phyloP scores from a whole-genome alignment of 257 asterid species.

The Coffea canephora region DNA sequence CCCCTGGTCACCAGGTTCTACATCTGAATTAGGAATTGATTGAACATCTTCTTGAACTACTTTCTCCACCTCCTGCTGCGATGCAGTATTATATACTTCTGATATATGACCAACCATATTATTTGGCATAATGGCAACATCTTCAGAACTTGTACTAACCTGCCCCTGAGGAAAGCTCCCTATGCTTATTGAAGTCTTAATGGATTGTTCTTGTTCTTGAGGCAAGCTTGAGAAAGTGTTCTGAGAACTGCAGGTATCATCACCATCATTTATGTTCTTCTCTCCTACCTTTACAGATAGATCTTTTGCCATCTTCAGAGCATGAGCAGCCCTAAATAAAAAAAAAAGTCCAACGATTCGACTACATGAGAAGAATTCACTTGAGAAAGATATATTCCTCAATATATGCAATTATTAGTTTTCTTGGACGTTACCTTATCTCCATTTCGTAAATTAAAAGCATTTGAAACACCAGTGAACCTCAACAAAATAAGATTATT shows the following conservation, averaged over 20 bases:
- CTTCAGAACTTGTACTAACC: constrained; percentile 88
- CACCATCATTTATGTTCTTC: constrained; percentile 64
- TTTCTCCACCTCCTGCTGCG: constrained; percentile 40
- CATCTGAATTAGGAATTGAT: constrained; percentile 42
- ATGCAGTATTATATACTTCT: constrained; percentile 32
- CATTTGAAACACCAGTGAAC: neutral
- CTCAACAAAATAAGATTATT: neutral
- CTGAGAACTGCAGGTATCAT: constrained; percentile 80
- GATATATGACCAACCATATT: constrained; percentile 36
- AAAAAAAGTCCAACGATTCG: neutral
- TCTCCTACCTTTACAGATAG: constrained; percentile 67
- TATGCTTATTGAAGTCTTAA: constrained; percentile 71
- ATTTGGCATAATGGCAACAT: constrained; percentile 41
- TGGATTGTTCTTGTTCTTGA: constrained; percentile 76
- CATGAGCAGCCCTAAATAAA: constrained; percentile 78
- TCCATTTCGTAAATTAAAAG: neutral
- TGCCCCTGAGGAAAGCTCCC: constrained; percentile 86
- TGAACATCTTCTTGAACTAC: constrained; percentile 47
- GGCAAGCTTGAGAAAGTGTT: constrained; percentile 93
- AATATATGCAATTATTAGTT: neutral
- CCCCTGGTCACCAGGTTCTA: constrained; percentile 51
- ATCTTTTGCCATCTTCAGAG: constrained; percentile 88
- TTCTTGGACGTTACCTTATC: neutral
- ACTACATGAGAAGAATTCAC: neutral
- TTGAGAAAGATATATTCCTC: neutral